Conservation (phyloP, 192 early-diverging fungal genomes). For the Backusella parvicylindrica region DNA sequence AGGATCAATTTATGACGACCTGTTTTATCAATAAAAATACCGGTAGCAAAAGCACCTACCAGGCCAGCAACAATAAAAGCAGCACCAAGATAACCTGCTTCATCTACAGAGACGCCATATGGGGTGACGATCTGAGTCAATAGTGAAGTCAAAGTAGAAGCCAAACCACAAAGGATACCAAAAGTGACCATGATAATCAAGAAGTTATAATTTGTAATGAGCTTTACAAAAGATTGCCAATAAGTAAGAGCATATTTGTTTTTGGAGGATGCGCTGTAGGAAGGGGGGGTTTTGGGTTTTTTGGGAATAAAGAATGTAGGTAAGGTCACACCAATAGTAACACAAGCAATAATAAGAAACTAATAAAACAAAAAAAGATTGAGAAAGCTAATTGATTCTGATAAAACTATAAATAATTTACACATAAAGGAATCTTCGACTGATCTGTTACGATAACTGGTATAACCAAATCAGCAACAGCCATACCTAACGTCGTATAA, state of each 20-base stretch:
- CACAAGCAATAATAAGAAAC: constrained; percentile 39
- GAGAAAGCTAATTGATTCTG: neutral
- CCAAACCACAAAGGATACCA: constrained; percentile 47
- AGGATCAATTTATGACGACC: constrained; percentile 48
- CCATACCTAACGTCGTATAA: constrained; percentile 39
- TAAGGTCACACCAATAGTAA: constrained; percentile 37
- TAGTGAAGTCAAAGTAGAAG: constrained; percentile 44
- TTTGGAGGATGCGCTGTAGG: constrained; percentile 39
- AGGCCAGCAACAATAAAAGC: constrained; percentile 57
- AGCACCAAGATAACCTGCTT: constrained; percentile 53
- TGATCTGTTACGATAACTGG: constrained; percentile 40
- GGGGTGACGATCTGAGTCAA: constrained; percentile 45
- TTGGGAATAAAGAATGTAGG: constrained; percentile 42
- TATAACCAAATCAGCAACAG: constrained; percentile 46
- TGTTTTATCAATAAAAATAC: constrained; percentile 50
- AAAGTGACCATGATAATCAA: constrained; percentile 46
- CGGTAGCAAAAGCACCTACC: constrained; percentile 49
- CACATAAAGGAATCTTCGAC: constrained; percentile 27
- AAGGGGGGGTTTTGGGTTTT: constrained; percentile 48
- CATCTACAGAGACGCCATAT: constrained; percentile 40
- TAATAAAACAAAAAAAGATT: constrained; percentile 1
- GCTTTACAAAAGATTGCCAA: constrained; percentile 31
- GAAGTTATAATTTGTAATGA: constrained; percentile 42
- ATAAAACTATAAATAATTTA: constrained; percentile 16
- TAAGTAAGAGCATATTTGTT: constrained; percentile 32